phyloP scores from a whole-genome alignment of 306 rosid genomes.

The Dalbergia oliveri region DNA sequence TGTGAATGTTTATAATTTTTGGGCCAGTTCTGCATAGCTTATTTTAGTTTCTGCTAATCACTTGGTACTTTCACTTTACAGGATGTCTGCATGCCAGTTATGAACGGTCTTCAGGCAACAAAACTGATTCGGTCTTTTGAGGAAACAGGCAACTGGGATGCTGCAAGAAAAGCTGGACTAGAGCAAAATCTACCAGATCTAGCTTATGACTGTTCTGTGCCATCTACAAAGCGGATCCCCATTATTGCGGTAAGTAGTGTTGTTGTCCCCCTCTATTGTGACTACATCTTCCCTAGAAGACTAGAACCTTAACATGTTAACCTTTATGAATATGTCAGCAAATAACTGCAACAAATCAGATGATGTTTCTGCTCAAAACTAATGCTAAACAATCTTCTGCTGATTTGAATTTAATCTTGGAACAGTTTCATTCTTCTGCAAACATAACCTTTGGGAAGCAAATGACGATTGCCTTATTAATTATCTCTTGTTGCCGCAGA shows the following conservation, averaged over 20 bases:
- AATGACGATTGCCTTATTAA: conserved; percentile 3
- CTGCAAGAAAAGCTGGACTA: conserved; percentile 70
- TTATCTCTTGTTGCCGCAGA: conserved; percentile 55
- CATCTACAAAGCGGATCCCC: conserved; percentile 61
- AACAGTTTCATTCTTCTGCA: too few species aligned
- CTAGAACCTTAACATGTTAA: neutral
- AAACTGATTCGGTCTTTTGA: conserved; percentile 82
- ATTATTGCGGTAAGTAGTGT: conserved; percentile 71
- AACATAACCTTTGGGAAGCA: neutral
- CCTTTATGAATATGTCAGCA: neutral
- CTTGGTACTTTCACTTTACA: conserved; percentile 40
- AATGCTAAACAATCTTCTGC: neutral
- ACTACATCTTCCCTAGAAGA: neutral
- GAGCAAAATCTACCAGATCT: conserved; percentile 41
- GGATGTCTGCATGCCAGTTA: conserved; percentile 89
- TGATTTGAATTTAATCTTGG: neutral
- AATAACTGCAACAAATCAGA: neutral
- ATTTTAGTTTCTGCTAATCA: conserved; percentile 21
- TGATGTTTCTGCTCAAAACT: too few species aligned
- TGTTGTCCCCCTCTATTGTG: neutral
- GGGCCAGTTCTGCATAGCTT: neutral
- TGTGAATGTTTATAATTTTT: neutral
- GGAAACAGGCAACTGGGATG: conserved; percentile 88
- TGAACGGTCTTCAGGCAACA: conserved; percentile 89
- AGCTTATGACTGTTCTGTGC: conserved; percentile 37